Percentiles rank a stretch among this genome's conserved stretches.
phyloP scores from a whole-genome alignment of 495 filamentous ascomycete genomes.

The Evansstolkia leycettana region DNA sequence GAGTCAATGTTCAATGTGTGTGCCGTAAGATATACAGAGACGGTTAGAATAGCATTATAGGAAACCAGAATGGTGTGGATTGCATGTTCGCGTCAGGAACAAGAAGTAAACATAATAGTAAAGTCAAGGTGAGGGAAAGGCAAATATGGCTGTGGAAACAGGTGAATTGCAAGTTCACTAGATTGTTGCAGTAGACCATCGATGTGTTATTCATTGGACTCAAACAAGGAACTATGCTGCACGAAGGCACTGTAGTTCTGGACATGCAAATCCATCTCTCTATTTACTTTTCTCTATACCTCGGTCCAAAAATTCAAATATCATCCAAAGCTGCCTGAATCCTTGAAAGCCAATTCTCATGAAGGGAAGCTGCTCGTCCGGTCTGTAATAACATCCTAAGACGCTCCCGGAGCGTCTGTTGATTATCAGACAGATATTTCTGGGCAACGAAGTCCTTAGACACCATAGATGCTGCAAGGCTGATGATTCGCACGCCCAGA shows the following conservation, averaged over 20 bases:
- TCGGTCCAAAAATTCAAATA: slow-evolving; percentile 5
- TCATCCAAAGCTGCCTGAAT: slow-evolving; percentile 18
- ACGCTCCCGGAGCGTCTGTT: slow-evolving; percentile 8
- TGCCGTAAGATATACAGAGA: too few species aligned
- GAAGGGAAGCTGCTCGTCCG: slow-evolving; percentile 17
- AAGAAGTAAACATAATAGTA: too few species aligned
- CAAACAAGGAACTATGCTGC: neutral
- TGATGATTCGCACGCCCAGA: slow-evolving; percentile 46
- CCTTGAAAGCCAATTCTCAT: slow-evolving; percentile 23
- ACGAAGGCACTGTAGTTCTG: neutral
- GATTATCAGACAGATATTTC: slow-evolving; percentile 8
- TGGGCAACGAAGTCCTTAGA: slow-evolving; percentile 26
- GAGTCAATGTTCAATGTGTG: too few species aligned
- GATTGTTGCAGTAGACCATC: too few species aligned
- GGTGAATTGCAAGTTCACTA: too few species aligned
- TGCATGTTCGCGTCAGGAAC: too few species aligned
- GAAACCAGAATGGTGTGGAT: too few species aligned
- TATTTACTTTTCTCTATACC: slow-evolving; percentile 4
- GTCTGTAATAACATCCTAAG: slow-evolving; percentile 10
- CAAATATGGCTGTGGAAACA: too few species aligned
- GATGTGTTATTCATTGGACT: too few species aligned
- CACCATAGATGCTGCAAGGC: slow-evolving; percentile 26
- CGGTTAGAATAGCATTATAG: too few species aligned
- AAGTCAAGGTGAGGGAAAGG: too few species aligned
- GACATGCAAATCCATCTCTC: too few species aligned